Percentiles rank a stretch among this genome's conserved stretches.
phyloP scores from a whole-genome alignment of 1,139 yeast genomes.

The Pichia sp. region DNA sequence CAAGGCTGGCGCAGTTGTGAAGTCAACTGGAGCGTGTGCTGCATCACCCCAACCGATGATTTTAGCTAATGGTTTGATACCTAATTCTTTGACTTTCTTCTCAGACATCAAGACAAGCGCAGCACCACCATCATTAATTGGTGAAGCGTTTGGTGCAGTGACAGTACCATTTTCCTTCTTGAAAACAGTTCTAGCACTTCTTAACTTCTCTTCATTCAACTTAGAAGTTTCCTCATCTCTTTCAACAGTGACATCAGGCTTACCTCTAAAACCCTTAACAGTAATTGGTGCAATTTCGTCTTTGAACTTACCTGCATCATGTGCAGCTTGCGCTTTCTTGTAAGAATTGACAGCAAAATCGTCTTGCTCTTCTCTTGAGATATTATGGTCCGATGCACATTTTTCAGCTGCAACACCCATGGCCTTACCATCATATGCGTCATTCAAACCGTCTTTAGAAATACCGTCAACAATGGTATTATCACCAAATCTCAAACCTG shows the following conservation, averaged over 20 bases:
- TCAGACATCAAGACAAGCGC: conserved; percentile 85
- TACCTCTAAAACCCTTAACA: conserved; percentile 85
- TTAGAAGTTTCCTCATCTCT: conserved; percentile 69
- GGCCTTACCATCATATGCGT: conserved; percentile 76
- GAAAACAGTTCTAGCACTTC: conserved; percentile 86
- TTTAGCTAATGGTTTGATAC: conserved; percentile 80
- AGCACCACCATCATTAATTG: conserved; percentile 95
- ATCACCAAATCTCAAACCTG: conserved; percentile 88
- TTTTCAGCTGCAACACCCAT: conserved; percentile 98
- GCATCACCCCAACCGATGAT: conserved; percentile 97
- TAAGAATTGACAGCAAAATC: conserved; percentile 61
- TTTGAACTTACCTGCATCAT: conserved; percentile 69
- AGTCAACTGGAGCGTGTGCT: conserved; percentile 87
- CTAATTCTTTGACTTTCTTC: conserved; percentile 71
- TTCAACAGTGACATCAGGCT: conserved; percentile 68
- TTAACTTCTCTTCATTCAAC: conserved; percentile 67
- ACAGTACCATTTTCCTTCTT: conserved; percentile 88
- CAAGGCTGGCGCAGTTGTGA: conserved; percentile 89
- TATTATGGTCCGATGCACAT: conserved; percentile 67
- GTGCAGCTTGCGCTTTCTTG: conserved; percentile 74
- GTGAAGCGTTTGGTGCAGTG: conserved; percentile 95
- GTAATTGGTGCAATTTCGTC: conserved; percentile 80
- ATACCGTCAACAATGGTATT: conserved; percentile 73
- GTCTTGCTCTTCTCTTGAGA: conserved; percentile 67
- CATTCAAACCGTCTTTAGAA: conserved; percentile 84